These are phyloP conservation scores for Pichia kudriavzevii DNA, from an alignment of 1,139 yeast genomes.

Conservation along the genomic window DNA sequence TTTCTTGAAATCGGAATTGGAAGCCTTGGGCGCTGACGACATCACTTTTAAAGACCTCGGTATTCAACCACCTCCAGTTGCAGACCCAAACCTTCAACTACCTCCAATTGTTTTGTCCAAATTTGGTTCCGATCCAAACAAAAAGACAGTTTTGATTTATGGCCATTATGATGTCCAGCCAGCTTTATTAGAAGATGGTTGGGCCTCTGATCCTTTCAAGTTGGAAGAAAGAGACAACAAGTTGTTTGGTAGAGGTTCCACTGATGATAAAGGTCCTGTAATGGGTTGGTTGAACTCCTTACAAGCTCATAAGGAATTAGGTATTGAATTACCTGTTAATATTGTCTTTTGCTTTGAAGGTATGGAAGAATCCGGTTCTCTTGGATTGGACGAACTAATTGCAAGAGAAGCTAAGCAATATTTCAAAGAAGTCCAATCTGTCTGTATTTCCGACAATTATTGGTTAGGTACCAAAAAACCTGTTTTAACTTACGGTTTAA, in stretches of 20 bases:
- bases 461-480: slow-evolving; percentile 98
- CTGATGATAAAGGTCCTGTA: slow-evolving; percentile 98
- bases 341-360: slow-evolving; percentile 92
- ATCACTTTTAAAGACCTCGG: slow-evolving; percentile 80
- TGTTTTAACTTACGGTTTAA: slow-evolving; percentile 90
- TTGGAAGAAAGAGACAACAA: slow-evolving; percentile 56
- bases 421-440: slow-evolving; percentile 86
- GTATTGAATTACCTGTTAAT: slow-evolving; percentile 88
- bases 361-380: slow-evolving; percentile 97
- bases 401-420: slow-evolving; percentile 68
- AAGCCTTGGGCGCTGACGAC: slow-evolving; percentile 67
- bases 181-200: slow-evolving; percentile 85
- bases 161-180: slow-evolving; percentile 99
- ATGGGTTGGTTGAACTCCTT: slow-evolving; percentile 92
- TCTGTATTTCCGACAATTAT: slow-evolving; percentile 93
- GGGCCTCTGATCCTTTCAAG: slow-evolving; percentile 88
- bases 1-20: slow-evolving; percentile 64
- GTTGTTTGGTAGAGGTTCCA: slow-evolving; percentile 86
- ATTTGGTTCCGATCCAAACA: slow-evolving; percentile 69
- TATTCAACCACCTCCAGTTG: slow-evolving; percentile 79
- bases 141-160: slow-evolving; percentile 83
- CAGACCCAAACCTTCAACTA: slow-evolving; percentile 54
- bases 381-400: slow-evolving; percentile 81
- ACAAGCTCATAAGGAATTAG: slow-evolving; percentile 81
- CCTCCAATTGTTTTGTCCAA: slow-evolving; percentile 93